Conservation (phyloP, 2,329 filamentous ascomycete genomes). For the Diaporthe vaccinii region DNA sequence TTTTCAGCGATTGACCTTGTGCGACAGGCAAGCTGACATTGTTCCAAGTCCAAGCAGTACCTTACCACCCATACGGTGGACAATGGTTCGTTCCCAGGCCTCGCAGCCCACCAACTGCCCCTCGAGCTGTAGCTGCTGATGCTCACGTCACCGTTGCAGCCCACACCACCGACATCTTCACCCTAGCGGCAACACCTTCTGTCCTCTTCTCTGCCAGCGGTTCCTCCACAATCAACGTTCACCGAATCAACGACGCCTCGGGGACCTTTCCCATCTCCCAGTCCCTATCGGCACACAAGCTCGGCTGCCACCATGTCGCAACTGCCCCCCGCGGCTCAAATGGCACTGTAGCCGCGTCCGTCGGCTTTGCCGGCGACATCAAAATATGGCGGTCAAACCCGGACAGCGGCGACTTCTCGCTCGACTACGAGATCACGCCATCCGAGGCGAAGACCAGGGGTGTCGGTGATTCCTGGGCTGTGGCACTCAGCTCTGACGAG, state of each 20-base stretch:
- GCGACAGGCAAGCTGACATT: constrained; percentile 38
- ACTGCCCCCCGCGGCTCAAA: constrained; percentile 68
- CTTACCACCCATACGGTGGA: constrained; percentile 92
- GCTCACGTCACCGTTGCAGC: constrained; percentile 62
- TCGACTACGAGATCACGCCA: constrained; percentile 60
- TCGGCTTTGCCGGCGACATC: constrained; percentile 90
- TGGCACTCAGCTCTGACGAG: constrained; percentile 87
- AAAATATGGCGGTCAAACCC: constrained; percentile 83
- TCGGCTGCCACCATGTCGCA: constrained; percentile 92
- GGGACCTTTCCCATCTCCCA: constrained; percentile 79
- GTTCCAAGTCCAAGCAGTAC: constrained; percentile 94
- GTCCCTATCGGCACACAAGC: constrained; percentile 84
- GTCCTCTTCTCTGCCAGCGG: constrained; percentile 88
- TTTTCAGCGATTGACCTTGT: not conserved
- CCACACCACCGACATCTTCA: constrained; percentile 87
- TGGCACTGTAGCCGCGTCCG: constrained; percentile 82
- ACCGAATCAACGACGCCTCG: constrained; percentile 78
- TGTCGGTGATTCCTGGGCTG: constrained; percentile 82
- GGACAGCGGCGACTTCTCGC: constrained; percentile 68
- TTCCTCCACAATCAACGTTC: constrained; percentile 83
- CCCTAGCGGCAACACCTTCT: constrained; percentile 80
- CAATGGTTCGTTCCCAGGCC: constrained; percentile 70
- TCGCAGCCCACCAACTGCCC: constrained; percentile 49
- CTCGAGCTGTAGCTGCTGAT: constrained; percentile 32
- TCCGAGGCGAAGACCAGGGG: constrained; percentile 46